A percentile compares a stretch with the other conserved stretches of the same genome.
Conservation (phyloP, 1,284 basidiomycete genomes). For the Apiotrichum siamense region DNA sequence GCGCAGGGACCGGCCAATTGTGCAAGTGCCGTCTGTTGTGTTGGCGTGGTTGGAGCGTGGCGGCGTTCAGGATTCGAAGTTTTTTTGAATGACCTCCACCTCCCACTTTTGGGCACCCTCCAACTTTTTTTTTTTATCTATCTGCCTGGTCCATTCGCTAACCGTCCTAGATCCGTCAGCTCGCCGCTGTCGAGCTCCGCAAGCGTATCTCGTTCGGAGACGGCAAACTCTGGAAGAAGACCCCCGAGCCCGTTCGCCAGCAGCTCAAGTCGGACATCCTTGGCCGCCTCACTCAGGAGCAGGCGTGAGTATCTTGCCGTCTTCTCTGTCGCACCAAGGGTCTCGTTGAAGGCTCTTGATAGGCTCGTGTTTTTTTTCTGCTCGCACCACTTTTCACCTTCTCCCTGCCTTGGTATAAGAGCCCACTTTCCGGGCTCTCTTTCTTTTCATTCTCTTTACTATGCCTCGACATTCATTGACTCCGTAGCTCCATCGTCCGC, state of each 20-base stretch:
- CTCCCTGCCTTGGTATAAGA: background rate
- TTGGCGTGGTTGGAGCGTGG: background rate
- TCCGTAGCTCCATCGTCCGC: conserved; percentile 69
- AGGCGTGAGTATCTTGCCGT: conserved; percentile 56
- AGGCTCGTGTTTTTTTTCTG: background rate
- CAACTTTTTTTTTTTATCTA: background rate
- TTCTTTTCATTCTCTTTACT: background rate
- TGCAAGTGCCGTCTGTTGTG: background rate
- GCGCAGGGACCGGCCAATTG: background rate
- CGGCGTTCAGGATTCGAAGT: background rate
- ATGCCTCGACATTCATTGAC: background rate
- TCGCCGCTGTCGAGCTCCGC: conserved; percentile 94
- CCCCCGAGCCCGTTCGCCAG: conserved; percentile 64
- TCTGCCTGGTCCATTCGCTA: background rate
- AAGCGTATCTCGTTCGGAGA: conserved; percentile 81
- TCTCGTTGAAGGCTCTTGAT: background rate
- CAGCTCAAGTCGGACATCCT: conserved; percentile 84
- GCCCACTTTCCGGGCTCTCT: background rate
- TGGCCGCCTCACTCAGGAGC: conserved; percentile 69
- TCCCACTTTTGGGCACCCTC: no score
- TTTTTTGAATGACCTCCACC: conserved; percentile 2
- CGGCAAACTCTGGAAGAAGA: conserved; percentile 75
- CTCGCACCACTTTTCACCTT: background rate
- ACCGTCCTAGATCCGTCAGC: conserved; percentile 73
- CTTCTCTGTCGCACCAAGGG: background rate